Evolutionary conservation across 140 eudicot genomes (phyloP).

Genomic region (Bidens hawaiensis): DNA sequence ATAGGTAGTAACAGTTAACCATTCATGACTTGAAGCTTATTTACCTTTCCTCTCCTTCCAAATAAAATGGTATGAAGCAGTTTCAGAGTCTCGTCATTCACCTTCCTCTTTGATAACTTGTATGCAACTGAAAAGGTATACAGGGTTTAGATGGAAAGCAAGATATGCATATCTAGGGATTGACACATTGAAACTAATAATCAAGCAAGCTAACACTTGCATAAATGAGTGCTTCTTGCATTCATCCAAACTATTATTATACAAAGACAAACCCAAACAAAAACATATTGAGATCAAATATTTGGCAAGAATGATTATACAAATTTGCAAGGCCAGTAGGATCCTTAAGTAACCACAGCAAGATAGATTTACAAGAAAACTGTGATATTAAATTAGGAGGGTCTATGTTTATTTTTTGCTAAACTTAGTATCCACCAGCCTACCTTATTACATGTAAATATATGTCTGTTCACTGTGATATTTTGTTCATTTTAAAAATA

Average conservation of each 20-base stretch:
- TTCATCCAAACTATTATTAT: neutral
- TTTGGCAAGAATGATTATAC: neutral
- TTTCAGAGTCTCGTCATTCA: constrained; percentile 61
- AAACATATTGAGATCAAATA: neutral
- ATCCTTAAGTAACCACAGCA: neutral
- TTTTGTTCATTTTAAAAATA: neutral
- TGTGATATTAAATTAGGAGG: neutral
- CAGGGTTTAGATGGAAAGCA: constrained; percentile 4
- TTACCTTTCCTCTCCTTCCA: constrained; percentile 97
- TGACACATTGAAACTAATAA: neutral
- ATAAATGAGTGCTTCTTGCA: neutral
- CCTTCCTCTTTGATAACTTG: constrained; percentile 76
- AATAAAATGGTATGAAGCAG: constrained; percentile 70
- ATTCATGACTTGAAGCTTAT: constrained; percentile 18
- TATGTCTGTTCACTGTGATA: neutral
- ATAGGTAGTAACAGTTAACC: neutral
- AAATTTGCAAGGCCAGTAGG: neutral
- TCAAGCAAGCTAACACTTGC: neutral
- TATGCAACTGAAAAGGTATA: constrained; percentile 61
- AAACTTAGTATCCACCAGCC: too few relatives aligned
- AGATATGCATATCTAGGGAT: constrained; percentile 16
- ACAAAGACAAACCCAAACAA: neutral
- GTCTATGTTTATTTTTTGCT: neutral
- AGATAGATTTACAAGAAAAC: constrained; percentile 3
- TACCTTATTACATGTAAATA: neutral